These are phyloP conservation scores for Colletotrichum sublineola DNA, from an alignment of 2,329 filamentous ascomycete species.

Conservation along the genomic window DNA sequence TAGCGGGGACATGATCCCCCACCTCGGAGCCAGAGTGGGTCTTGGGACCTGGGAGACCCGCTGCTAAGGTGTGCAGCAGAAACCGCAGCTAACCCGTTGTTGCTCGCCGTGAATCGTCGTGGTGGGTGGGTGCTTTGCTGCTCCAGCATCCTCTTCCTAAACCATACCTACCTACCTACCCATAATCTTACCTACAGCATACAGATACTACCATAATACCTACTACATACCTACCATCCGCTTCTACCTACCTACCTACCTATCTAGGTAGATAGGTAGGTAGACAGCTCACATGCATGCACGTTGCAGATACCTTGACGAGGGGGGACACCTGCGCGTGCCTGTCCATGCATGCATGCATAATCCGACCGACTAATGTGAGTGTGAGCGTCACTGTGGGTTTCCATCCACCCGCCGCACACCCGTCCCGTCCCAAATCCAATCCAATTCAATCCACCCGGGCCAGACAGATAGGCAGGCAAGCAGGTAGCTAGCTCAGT, in stretches of 20 bases:
- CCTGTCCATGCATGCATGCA: neutral
- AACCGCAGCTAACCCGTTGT: constrained; percentile 4
- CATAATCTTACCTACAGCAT: no score
- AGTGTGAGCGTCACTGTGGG: constrained; percentile 13
- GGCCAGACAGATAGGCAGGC: neutral
- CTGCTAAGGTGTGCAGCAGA: neutral
- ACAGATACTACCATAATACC: no score
- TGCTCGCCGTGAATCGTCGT: constrained; percentile 5
- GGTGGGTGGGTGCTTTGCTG: neutral
- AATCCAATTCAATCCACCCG: neutral
- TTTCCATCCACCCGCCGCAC: neutral
- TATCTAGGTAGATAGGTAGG: no score
- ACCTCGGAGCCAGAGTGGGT: constrained; percentile 4
- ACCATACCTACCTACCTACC: no score
- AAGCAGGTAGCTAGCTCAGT: neutral
- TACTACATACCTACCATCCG: no score
- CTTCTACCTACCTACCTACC: no score
- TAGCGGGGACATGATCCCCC: constrained; percentile 2
- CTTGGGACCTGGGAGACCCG: neutral
- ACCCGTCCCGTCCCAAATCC: neutral
- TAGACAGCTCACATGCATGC: no score
- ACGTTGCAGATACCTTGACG: neutral
- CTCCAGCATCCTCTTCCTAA: neutral
- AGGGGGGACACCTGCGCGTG: neutral
- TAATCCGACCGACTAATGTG: constrained; percentile 6